Base-by-base conservation (phyloP, 257 asterid genomes). In the Capsicum chinense region DNA sequence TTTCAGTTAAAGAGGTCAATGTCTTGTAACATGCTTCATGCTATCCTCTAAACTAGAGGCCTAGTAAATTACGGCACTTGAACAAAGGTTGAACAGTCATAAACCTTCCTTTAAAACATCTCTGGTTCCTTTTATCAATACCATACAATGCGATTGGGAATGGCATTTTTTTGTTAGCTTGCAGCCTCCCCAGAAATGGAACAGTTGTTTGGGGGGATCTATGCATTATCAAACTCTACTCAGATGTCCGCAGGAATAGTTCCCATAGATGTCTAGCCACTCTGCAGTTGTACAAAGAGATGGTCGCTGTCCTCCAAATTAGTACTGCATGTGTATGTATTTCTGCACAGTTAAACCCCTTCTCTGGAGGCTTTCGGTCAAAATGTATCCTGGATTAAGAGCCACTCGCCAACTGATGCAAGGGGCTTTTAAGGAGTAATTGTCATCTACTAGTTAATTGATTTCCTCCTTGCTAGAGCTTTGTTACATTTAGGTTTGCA, bases 291-390 rank as follows among this genome's bases (percentile, higher is more conserved):
- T 50, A 21, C 21, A 50, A 21, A 50, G 42, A 76, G 81, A 33
- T 76, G 62, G 81, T 52, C 47, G 19, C 48, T 48, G 80, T 48
- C 80, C 60, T 47, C 26, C 21, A 7, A 21, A 68, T 35, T 69
- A 69, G 26, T 42, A 42, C 56, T 17, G 56, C 78, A 44, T 12
- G 4, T 44, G 56, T 17, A 15, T 57, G 9, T 9, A 33, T 42
- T 70, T 15, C 56, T 71, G 37, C 79, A 10, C 17, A 17, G 37
- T 71, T 50, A n/a, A 47, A 47, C 58, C 39, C 79, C 39, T 44
- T 71, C 39, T n/a, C 79, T 44, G 56, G 79, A 42, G 56, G 56
- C 17, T 70, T 63, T 70, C 8, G n/a, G 35, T 70, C 79, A 70
- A 16, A 70, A 39, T 39, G 44, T 8, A 70, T 39, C 16, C 14